Conservation (phyloP, 2,329 filamentous ascomycete species). For the Colletotrichum caudatum region DNA sequence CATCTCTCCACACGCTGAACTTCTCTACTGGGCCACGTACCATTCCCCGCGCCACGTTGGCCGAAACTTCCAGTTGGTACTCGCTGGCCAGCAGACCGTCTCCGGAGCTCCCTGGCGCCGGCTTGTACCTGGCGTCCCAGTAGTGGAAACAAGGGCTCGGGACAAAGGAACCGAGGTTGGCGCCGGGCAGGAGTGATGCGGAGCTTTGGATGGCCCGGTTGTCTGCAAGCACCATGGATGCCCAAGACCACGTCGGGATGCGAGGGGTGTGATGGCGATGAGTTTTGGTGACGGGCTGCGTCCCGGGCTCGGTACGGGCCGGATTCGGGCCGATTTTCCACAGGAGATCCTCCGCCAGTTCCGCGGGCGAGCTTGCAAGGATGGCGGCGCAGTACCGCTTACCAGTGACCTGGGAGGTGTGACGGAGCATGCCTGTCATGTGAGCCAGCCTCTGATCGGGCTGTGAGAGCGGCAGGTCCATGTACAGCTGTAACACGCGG, state of each 20-base stretch:
- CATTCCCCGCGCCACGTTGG: neutral
- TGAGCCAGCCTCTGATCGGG: constrained; percentile 2
- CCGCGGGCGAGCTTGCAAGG: neutral
- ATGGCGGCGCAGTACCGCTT: neutral
- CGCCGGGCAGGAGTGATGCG: neutral
- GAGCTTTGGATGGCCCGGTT: neutral
- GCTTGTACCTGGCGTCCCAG: neutral
- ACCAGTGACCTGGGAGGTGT: neutral
- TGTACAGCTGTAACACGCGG: neutral
- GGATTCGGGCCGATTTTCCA: neutral
- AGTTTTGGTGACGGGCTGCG: neutral
- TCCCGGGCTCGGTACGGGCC: neutral
- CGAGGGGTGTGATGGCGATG: constrained; percentile 9
- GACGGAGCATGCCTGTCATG: constrained; percentile 3
- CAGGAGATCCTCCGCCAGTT: constrained; percentile 9
- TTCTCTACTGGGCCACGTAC: neutral
- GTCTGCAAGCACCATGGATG: constrained; percentile 17
- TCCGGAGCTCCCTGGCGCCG: neutral
- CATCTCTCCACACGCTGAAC: fast-evolving
- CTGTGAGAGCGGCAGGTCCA: neutral
- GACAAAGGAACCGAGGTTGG: neutral
- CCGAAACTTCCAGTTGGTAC: neutral
- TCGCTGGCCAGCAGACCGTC: neutral
- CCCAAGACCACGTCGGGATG: constrained; percentile 33
- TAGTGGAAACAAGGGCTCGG: neutral